A percentile compares a stretch with the other conserved stretches of the same genome.
phyloP scores from a whole-genome alignment of 163 green algal species.

The Prototheca wickerhamii region DNA sequence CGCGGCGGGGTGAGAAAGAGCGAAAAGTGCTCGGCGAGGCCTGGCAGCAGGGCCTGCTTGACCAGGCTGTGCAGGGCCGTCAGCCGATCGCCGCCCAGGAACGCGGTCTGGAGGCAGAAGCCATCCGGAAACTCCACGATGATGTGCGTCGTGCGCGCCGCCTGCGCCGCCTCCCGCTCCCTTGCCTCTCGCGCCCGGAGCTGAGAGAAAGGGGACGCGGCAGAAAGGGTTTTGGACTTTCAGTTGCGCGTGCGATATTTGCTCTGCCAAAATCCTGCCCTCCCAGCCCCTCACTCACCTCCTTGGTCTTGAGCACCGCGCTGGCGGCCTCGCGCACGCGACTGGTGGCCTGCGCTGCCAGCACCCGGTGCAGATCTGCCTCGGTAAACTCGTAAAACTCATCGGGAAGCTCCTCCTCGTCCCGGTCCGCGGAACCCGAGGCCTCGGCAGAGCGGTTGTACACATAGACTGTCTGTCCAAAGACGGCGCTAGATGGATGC shows the following conservation, averaged over 20 bases:
- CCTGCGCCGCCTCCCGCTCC: constrained; percentile 8
- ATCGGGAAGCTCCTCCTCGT: neutral
- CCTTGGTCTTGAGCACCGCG: constrained; percentile 15
- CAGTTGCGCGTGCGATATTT: no score
- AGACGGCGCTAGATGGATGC: neutral
- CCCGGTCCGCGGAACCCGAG: neutral
- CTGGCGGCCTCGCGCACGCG: constrained; percentile 2
- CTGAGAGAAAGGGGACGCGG: constrained; percentile 4
- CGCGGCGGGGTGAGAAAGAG: constrained; percentile 35
- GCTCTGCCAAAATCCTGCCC: no score
- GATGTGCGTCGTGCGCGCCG: constrained; percentile 10
- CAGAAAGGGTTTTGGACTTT: neutral
- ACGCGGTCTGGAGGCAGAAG: constrained; percentile 21
- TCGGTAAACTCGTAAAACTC: constrained; percentile 37
- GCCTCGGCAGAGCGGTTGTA: constrained; percentile 10
- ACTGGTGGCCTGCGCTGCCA: neutral
- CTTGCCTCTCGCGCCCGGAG: constrained; percentile 25
- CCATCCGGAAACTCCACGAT: constrained; percentile 25
- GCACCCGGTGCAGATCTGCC: constrained; percentile 21
- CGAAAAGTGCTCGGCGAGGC: neutral
- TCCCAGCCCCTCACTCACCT: constrained; percentile 4
- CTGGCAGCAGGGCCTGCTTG: constrained; percentile 1
- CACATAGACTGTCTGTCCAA: constrained; percentile 6
- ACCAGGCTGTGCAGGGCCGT: constrained; percentile 12
- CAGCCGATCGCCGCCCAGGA: constrained; percentile 10